A percentile compares a stretch with the other conserved stretches of the same genome.
Evolutionary conservation across 2,329 filamentous ascomycete species (phyloP).

Genomic region (Calonectria henricotiae): DNA sequence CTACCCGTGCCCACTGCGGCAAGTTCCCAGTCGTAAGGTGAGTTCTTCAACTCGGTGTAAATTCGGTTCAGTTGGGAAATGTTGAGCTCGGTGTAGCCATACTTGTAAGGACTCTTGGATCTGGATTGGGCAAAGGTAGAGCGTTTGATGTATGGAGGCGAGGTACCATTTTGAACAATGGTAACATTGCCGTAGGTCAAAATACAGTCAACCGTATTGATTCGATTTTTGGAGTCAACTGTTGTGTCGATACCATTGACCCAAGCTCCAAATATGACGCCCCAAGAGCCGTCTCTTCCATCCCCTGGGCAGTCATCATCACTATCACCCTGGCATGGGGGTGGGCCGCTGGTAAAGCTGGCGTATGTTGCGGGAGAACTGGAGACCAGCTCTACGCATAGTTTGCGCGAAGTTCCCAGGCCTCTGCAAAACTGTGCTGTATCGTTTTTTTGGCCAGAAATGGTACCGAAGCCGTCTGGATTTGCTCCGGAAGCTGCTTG

Average conservation of each 20-base stretch:
- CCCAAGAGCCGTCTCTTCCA: constrained; percentile 27
- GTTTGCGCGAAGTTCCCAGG: constrained; percentile 1
- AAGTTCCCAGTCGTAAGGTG: constrained; percentile 31
- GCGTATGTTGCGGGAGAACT: constrained; percentile 31
- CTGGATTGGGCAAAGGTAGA: constrained; percentile 12
- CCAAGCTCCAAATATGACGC: constrained; percentile 36
- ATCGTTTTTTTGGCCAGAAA: not conserved
- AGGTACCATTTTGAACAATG: constrained; percentile 33
- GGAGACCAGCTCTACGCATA: constrained; percentile 25
- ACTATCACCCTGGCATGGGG: constrained; percentile 17
- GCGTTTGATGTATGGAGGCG: constrained; percentile 27
- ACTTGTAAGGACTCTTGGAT: constrained; percentile 1
- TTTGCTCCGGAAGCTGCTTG: not conserved
- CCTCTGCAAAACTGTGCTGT: constrained; percentile 20
- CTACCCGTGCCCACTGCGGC: not conserved
- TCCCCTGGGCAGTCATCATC: not conserved
- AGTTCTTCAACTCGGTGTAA: constrained; percentile 30
- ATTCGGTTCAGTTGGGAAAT: constrained; percentile 20
- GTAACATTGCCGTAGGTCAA: constrained; percentile 39
- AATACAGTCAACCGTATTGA: constrained; percentile 36
- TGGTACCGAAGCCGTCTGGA: not conserved
- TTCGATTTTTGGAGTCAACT: not conserved
- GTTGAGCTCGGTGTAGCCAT: not conserved
- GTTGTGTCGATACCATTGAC: constrained; percentile 31
- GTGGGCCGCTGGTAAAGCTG: constrained; percentile 26